Evolutionary conservation across 2,329 filamentous ascomycete genomes (phyloP).

Genomic region (Sporothrix euskadiensis): DNA sequence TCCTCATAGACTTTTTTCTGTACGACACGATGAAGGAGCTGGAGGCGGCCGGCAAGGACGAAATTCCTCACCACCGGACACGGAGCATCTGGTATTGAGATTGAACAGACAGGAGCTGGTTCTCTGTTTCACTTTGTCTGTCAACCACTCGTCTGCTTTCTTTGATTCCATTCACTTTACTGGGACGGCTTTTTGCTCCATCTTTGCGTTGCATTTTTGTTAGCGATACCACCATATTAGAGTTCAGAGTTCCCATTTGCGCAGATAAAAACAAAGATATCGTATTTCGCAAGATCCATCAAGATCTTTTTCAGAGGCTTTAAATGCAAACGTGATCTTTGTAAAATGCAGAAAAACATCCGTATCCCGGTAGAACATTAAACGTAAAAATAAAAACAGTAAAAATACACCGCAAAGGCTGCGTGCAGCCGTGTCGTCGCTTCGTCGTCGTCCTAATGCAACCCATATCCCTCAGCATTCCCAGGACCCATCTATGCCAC

Average conservation of each 20-base stretch:
- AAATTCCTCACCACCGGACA: conserved; percentile 81
- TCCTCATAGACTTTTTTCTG: conserved; percentile 94
- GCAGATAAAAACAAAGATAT: not conserved
- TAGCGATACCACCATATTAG: conserved; percentile 20
- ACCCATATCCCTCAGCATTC: not conserved
- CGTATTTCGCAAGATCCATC: conserved; percentile 17
- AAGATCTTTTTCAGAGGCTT: not conserved
- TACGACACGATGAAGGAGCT: conserved; percentile 92
- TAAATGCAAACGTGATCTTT: not conserved
- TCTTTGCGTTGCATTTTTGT: conserved; percentile 11
- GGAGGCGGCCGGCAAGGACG: conserved; percentile 63
- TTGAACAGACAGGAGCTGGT: too few relatives aligned
- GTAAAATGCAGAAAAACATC: not conserved
- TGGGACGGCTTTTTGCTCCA: not conserved
- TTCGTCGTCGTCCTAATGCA: not conserved
- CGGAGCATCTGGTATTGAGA: conserved; percentile 82
- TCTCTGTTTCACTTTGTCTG: too few relatives aligned
- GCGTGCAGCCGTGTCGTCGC: not conserved
- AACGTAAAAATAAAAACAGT: not conserved
- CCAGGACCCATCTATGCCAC: not conserved
- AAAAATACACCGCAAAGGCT: conserved; percentile 11
- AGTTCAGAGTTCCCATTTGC: not conserved
- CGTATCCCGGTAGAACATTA: not conserved
- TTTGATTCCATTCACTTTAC: not conserved
- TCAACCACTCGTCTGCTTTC: not conserved